Percentiles rank a stretch among this genome's conserved stretches.
Conservation (phyloP, 192 early-diverging fungal species). For the Anaeromyces robustus region DNA sequence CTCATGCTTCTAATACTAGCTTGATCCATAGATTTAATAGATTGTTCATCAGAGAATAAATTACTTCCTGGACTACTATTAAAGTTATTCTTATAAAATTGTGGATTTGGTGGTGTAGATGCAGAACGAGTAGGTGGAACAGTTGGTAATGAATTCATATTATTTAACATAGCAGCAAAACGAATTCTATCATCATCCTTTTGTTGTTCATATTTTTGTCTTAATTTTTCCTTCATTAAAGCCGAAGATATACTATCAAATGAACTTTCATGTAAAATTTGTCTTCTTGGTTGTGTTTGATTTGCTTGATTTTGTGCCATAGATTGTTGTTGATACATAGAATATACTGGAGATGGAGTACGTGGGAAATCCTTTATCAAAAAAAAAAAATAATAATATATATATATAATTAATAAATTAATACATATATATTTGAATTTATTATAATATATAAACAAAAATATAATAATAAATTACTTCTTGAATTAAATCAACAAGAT, state of each 20-base stretch:
- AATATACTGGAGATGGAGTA: conserved; percentile 18
- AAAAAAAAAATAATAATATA: too few species aligned
- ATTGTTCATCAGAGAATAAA: not conserved
- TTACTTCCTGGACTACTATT: not conserved
- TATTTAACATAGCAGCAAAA: conserved; percentile 35
- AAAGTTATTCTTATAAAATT: conserved; percentile 5
- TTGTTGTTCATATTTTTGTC: conserved; percentile 10
- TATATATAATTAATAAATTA: too few species aligned
- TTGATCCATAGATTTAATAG: not conserved
- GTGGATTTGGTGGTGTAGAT: conserved; percentile 47
- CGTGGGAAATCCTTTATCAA: conserved; percentile 8
- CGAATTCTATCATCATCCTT: conserved; percentile 38
- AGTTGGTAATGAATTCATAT: conserved; percentile 20
- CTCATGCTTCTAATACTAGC: not conserved
- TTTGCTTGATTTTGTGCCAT: not conserved
- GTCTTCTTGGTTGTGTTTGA: not conserved
- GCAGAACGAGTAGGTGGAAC: conserved; percentile 42
- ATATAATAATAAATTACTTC: not conserved
- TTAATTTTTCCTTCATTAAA: conserved; percentile 6
- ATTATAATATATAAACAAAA: too few species aligned
- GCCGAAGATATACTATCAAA: conserved; percentile 5
- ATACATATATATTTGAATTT: too few species aligned
- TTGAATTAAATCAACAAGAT: conserved; percentile 20
- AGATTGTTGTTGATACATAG: conserved; percentile 1
- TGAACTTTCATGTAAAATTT: conserved; percentile 8